A percentile compares a stretch with the other conserved stretches of the same genome.
Conservation (phyloP, 1,284 basidiomycete genomes). For the Ceratobasidium sp. region DNA sequence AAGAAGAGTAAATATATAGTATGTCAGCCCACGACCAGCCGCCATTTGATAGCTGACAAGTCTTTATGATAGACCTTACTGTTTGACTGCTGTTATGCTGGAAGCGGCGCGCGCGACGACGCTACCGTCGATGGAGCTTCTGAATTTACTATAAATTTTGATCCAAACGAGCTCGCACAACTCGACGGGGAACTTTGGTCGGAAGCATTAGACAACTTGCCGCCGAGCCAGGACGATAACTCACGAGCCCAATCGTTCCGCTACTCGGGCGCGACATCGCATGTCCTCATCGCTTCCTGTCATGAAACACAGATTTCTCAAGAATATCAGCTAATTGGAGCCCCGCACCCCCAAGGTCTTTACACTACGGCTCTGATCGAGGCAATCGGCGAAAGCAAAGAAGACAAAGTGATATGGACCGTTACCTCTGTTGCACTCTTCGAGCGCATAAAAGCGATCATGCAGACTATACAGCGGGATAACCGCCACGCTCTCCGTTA, state of each 20-base stretch:
- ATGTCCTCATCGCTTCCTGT: conserved; percentile 34
- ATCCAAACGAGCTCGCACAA: neutral
- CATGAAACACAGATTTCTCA: conserved; percentile 12
- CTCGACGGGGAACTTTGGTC: conserved; percentile 24
- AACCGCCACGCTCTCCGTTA: neutral
- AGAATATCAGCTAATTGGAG: neutral
- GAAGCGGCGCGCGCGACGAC: conserved; percentile 27
- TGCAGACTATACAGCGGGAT: neutral
- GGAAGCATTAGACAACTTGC: neutral
- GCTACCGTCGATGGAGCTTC: neutral
- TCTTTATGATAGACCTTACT: conserved; percentile 7
- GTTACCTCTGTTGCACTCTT: conserved; percentile 17
- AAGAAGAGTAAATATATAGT: conserved; percentile 36
- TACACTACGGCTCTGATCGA: conserved; percentile 24
- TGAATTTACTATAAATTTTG: neutral
- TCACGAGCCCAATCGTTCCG: conserved; percentile 25
- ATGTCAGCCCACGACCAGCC: neutral
- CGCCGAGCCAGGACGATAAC: neutral
- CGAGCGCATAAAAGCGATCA: conserved; percentile 17
- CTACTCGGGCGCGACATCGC: conserved; percentile 19
- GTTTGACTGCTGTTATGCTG: conserved; percentile 36
- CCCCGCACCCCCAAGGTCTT: neutral
- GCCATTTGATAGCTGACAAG: neutral
- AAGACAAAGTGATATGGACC: neutral
- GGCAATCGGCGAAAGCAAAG: neutral